Evolutionary conservation across 306 rosid species (phyloP), one percentile per base, ranked within the genome.

Genomic region (Prinsepia uniflora): DNA sequence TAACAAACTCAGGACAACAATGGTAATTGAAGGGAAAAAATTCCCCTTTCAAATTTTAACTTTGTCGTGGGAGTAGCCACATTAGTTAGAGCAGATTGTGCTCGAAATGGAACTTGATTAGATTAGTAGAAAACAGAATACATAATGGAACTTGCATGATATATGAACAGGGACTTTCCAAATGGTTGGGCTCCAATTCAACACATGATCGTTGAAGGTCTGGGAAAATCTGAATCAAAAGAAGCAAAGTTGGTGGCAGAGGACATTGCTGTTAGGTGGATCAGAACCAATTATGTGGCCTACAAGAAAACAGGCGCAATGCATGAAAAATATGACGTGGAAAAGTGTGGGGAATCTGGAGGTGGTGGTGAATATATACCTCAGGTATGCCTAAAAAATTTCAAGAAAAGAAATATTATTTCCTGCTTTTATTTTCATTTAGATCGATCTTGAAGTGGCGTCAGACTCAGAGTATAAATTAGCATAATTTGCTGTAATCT

Each of bases 151-250:
- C 36, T 1, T 30, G 36, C 4, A 30, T 30, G 36, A 30, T 30
- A 71, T 47, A 65, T 44, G 65, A 30, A 66, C 67, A 89, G 99
- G 99, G 97, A 94, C 85, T 91, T 83, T 70, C 99, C 99, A 41
- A 94, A 94, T 73, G 97, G 99, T 63, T 94, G 99, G 97, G 91
- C 99, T 58, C 97, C 92, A 5, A 67, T 94, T 19, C 96, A 94
- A 67, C 99, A 91, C 85, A 94, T 94, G 97, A 79, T 94, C n/a
- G 92, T 88, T 55, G 99, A 94, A 85, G 99, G 95, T 19, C 79
- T 94, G 55, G 63, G 78, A 65, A 89, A 83, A 71, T 91, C 95
- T 15, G 92, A 87, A 48, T 76, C 71, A 73, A 57, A 83, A 76
- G 95, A 91, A 84, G 97, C 97, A 78, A 85, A 78, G 67, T 63